Percentiles rank a stretch among this genome's conserved stretches.
These are phyloP conservation scores for Tuber aestivum DNA, from an alignment of 495 filamentous ascomycete species.

Conservation along the genomic window DNA sequence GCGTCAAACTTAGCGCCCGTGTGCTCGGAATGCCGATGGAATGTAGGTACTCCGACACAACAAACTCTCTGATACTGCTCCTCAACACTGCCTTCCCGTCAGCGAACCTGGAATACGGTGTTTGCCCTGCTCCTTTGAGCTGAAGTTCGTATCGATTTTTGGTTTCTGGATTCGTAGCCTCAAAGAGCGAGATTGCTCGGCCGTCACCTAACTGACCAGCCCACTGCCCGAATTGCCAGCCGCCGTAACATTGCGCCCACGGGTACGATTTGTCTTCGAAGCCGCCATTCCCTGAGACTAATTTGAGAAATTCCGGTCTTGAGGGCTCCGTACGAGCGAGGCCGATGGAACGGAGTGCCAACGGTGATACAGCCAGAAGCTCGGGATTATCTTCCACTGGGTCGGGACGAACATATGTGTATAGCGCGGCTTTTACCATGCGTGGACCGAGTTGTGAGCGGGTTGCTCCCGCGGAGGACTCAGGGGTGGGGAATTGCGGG, in stretches of 20 bases:
- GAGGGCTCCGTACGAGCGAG: conserved; percentile 60
- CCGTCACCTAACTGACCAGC: conserved; percentile 94
- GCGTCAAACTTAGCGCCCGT: conserved; percentile 71
- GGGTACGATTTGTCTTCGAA: conserved; percentile 72
- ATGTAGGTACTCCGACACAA: conserved; percentile 81
- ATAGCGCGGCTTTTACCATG: conserved; percentile 76
- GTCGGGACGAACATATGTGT: conserved; percentile 84
- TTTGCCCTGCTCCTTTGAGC: conserved; percentile 86
- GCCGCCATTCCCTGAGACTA: conserved; percentile 75
- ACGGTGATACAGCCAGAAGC: conserved; percentile 68
- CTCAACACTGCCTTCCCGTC: conserved; percentile 91
- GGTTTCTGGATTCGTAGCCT: conserved; percentile 71
- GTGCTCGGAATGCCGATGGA: conserved; percentile 81
- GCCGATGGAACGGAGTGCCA: conserved; percentile 72
- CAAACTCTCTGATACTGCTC: conserved; percentile 84
- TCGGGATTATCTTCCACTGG: conserved; percentile 58
- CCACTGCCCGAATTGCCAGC: conserved; percentile 81
- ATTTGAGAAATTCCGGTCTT: conserved; percentile 66
- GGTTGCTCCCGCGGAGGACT: conserved; percentile 69
- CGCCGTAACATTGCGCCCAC: conserved; percentile 97
- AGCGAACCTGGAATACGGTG: conserved; percentile 94
- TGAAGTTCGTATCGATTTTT: conserved; percentile 77
- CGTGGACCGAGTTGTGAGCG: conserved; percentile 71
- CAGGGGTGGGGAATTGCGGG: conserved; percentile 70
- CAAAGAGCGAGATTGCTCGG: conserved; percentile 87